Base-by-base conservation (phyloP, 176 grass and related monocot species). In the Rhipidocladum racemiflorum region DNA sequence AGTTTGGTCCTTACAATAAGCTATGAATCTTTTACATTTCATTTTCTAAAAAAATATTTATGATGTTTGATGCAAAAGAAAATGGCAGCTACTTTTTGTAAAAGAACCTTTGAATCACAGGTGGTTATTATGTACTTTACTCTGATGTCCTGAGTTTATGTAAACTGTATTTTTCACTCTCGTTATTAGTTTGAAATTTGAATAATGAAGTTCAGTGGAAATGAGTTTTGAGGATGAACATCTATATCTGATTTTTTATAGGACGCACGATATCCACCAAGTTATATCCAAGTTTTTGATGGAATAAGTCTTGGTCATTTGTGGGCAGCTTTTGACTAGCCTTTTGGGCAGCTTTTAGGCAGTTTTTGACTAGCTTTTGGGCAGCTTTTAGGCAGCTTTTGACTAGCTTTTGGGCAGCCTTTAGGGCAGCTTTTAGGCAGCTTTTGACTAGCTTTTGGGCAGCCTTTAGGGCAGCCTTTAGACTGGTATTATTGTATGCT, bases 221-320 rank as follows among this genome's bases (percentile, higher is more conserved):
- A 69, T 77, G 17, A 40, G 34, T 75, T 67, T 3, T 4, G 24
- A 64, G 46, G 29, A 45, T 35, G 21, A 34, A 42, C 12, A 0
- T 44, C 5, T 40, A 30, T 72, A 13, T 48, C 42, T 82, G 9
- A 14, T 64, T 46, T 10, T 63, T 21, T 29, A 9, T 6, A 35
- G 34, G 48, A 68, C 20, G 24, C 0, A 13, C 9, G 3, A 35
- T 66, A 36, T 79, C 11, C 20, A 15, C 21, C 23, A 53, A 75
- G 30, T 74, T 40, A 68, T 73, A 28, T 57, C 36, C 20, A 60
- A 82, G 34, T 64, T 76, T 40, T n/a, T n/a, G n/a, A n/a, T n/a
- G n/a, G n/a, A n/a, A n/a, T n/a, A n/a, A n/a, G n/a, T n/a, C n/a
- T n/a, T n/a, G n/a, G n/a, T n/a, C n/a, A n/a, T n/a, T n/a, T n/a